Conservation (phyloP, 192 early-diverging fungal species). For the Rhizophagus sp. region DNA sequence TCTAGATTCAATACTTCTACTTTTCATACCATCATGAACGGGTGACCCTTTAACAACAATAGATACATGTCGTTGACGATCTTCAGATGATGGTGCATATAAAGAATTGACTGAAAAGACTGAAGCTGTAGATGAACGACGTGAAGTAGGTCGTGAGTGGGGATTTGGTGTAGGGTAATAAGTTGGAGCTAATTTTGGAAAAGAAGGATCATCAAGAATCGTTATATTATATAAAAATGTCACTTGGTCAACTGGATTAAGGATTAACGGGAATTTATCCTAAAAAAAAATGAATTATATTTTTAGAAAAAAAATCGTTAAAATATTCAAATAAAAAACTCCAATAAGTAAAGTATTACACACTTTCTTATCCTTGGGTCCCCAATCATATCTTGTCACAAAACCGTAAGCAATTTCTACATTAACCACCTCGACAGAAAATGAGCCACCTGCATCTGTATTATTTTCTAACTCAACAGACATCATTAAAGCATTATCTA, state of each 20-base stretch:
- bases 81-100: background rate
- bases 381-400: slow-evolving; percentile 43
- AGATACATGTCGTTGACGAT: slow-evolving; percentile 49
- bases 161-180: slow-evolving; percentile 7
- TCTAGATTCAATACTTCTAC: slow-evolving; percentile 51
- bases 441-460: slow-evolving; percentile 50
- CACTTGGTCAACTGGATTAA: slow-evolving; percentile 56
- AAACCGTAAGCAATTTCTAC: slow-evolving; percentile 57
- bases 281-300: background rate
- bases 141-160: slow-evolving; percentile 2
- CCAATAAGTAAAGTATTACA: background rate
- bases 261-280: slow-evolving; percentile 44
- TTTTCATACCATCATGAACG: slow-evolving; percentile 47
- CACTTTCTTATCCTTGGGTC: slow-evolving; percentile 43
- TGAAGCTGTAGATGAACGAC: slow-evolving; percentile 25
- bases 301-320: background rate
- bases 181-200: slow-evolving; percentile 20
- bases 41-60: slow-evolving; percentile 55
- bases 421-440: slow-evolving; percentile 48
- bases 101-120: slow-evolving; percentile 5
- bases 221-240: slow-evolving; percentile 59
- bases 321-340: background rate
- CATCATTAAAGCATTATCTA: slow-evolving; percentile 63
- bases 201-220: slow-evolving; percentile 48
- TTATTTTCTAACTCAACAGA: slow-evolving; percentile 65